Conservation (phyloP, 2,329 filamentous ascomycete species). For the Xylaria sp. region DNA sequence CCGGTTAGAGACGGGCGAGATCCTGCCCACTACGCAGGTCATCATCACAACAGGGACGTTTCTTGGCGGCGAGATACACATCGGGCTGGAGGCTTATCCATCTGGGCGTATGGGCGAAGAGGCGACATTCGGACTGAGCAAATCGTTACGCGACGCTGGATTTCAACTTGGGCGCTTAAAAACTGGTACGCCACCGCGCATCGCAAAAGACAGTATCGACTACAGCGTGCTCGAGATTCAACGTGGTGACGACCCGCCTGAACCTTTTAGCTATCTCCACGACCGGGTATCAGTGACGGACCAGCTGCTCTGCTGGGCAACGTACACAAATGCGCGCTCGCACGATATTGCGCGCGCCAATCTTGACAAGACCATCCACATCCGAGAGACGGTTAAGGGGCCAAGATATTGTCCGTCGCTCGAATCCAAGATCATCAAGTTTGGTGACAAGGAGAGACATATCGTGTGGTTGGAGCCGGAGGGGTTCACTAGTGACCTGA, state of each 20-base stretch:
- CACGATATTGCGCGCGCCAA: slow-evolving; percentile 89
- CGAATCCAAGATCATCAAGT: slow-evolving; percentile 92
- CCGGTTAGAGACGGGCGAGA: slow-evolving; percentile 84
- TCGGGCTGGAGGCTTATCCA: slow-evolving; percentile 84
- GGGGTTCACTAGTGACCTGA: slow-evolving; percentile 87
- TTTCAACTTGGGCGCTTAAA: slow-evolving; percentile 92
- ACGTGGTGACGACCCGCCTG: slow-evolving; percentile 83
- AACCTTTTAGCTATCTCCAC: slow-evolving; percentile 93
- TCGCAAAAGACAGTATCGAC: slow-evolving; percentile 85
- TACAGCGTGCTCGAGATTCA: slow-evolving; percentile 78
- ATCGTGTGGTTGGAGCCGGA: slow-evolving; percentile 98
- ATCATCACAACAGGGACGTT: slow-evolving; percentile 98
- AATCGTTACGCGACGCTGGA: slow-evolving; percentile 86
- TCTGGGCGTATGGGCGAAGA: slow-evolving; percentile 94
- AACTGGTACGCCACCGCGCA: slow-evolving; percentile 91
- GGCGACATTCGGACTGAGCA: slow-evolving; percentile 91
- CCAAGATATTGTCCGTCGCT: slow-evolving; percentile 95
- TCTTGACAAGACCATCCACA: slow-evolving; percentile 95
- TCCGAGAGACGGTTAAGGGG: slow-evolving; percentile 92
- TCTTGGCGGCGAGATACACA: slow-evolving; percentile 94
- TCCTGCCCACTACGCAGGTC: slow-evolving; percentile 82
- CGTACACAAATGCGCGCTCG: slow-evolving; percentile 83
- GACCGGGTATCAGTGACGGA: slow-evolving; percentile 78
- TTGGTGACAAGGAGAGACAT: slow-evolving; percentile 81
- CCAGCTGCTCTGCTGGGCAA: slow-evolving; percentile 87